Evolutionary conservation across 306 rosid species (phyloP).

Genomic region (Begonia loranthoides): DNA sequence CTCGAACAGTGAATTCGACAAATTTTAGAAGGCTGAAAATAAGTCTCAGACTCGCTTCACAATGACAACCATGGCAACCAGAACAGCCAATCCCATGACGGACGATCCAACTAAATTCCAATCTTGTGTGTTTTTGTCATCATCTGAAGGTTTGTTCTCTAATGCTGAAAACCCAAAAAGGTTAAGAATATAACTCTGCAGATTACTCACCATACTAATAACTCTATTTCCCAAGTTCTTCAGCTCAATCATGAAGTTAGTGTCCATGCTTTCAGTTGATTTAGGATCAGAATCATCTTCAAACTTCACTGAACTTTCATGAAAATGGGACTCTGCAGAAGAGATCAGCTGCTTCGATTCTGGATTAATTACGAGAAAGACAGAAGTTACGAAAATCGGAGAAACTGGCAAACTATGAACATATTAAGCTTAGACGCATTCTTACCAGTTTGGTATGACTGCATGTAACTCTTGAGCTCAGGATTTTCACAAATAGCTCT

Average conservation of each 20-base stretch:
- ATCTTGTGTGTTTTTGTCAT: slow-evolving; percentile 4
- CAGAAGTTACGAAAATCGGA: background rate
- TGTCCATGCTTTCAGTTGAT: background rate
- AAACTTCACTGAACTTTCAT: slow-evolving; percentile 5
- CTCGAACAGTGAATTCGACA: no score
- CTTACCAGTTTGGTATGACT: slow-evolving; percentile 33
- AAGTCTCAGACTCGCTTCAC: no score
- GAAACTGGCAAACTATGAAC: background rate
- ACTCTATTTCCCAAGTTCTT: slow-evolving; percentile 27
- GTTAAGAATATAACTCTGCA: slow-evolving; percentile 29
- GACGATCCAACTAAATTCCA: no score
- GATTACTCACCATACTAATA: slow-evolving; percentile 24
- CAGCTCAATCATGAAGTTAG: slow-evolving; percentile 8
- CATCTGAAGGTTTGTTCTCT: slow-evolving; percentile 19
- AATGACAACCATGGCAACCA: no score
- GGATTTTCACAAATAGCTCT: slow-evolving; percentile 49
- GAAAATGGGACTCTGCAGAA: slow-evolving; percentile 13
- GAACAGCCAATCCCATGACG: no score
- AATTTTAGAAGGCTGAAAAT: no score
- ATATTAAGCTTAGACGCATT: background rate
- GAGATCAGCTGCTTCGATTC: background rate
- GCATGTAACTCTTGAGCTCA: slow-evolving; percentile 29
- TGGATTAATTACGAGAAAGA: background rate
- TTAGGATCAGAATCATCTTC: slow-evolving; percentile 15
- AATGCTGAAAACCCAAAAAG: slow-evolving; percentile 34